Evolutionary conservation across 1,139 yeast genomes (phyloP), one percentile per base, ranked within the genome.

Genomic region (Protomyces inouyei): DNA sequence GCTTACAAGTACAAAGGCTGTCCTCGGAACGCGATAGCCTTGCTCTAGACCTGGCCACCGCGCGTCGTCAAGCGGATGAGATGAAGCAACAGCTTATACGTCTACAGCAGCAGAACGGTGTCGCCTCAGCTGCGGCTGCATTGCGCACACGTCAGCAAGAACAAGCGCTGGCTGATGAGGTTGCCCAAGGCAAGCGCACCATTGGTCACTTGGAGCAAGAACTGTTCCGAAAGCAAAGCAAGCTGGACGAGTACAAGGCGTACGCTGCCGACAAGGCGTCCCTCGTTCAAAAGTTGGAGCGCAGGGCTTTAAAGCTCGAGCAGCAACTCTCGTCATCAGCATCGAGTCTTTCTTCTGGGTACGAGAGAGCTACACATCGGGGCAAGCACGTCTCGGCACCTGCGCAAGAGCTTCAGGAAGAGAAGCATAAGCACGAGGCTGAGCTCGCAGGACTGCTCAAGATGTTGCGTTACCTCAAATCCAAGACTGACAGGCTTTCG

Each of bases 371-470:
- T 28, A 28, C 32, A 6, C 32, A 28, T 28, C 14, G 43, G 14
- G 8, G 5, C 8, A 16, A 16, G 25, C 48, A 43, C 16, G 28
- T 6, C 14, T 35, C 21, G 12, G 28, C 46, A 54, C 21, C 25
- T 32, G 10, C 18, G 25, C 14, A 35, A 28, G 32, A 9, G n/a
- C 32, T 40, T 9, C 45, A 25, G 21, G 52, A 52, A n/a, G 38
- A 23, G 21, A 38, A 53, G 25, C 52, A 43, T 21, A 67, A 52
- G 28, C 67, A 66, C 21, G 59, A 64, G 36, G 52, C 68, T 12
- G 71, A 69, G 45, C 46, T 68, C 37, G 40, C 45, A n/a, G 70
- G 68, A 8, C 55, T 69, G 36, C 57, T 63, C 14, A 63, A 66
- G 57, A 66, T 67, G 55, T 64, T 69, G 9, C 53, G 65, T 9